Conservation (phyloP, 352 stramenopile genomes). For the Peronospora farinosa region DNA sequence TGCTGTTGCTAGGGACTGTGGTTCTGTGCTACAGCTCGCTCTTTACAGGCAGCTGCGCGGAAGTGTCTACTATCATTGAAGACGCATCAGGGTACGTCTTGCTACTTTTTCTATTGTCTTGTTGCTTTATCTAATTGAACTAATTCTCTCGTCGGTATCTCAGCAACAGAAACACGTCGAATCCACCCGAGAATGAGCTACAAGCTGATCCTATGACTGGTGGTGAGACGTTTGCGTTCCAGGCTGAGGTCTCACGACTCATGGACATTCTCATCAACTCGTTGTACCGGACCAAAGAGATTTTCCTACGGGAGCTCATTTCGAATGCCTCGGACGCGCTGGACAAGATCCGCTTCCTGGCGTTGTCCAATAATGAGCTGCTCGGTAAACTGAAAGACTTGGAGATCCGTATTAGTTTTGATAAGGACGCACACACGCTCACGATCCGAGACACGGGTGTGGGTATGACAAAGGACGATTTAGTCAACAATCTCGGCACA, state of each 20-base stretch:
- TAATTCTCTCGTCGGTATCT: slow-evolving; percentile 1
- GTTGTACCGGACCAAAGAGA: slow-evolving; percentile 95
- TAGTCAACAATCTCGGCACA: slow-evolving; percentile 96
- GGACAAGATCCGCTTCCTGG: slow-evolving; percentile 99
- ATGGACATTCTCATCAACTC: slow-evolving; percentile 99
- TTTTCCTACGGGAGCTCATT: slow-evolving; percentile 99
- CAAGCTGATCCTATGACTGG: slow-evolving; percentile 32
- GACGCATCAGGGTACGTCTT: slow-evolving; percentile 36
- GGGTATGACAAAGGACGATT: slow-evolving; percentile 98
- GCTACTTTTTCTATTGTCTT: neutral
- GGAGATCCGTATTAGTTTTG: slow-evolving; percentile 95
- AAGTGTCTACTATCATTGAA: slow-evolving; percentile 34
- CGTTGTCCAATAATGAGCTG: slow-evolving; percentile 86
- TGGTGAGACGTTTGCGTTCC: slow-evolving; percentile 89
- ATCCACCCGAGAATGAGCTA: slow-evolving; percentile 41
- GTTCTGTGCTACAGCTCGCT: slow-evolving; percentile 33
- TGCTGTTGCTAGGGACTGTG: slow-evolving; percentile 36
- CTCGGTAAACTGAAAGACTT: slow-evolving; percentile 84
- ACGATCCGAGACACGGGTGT: slow-evolving; percentile 98
- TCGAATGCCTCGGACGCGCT: slow-evolving; percentile 98
- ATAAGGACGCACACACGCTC: slow-evolving; percentile 93
- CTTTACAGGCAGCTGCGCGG: slow-evolving; percentile 20
- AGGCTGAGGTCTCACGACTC: slow-evolving; percentile 96
- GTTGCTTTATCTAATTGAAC: neutral
- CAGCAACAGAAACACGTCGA: slow-evolving; percentile 29